A percentile compares a stretch with the other conserved stretches of the same genome.
Evolutionary conservation across 2,329 filamentous ascomycete genomes (phyloP).

Genomic region (Cladosporium austrohemisphaericum): DNA sequence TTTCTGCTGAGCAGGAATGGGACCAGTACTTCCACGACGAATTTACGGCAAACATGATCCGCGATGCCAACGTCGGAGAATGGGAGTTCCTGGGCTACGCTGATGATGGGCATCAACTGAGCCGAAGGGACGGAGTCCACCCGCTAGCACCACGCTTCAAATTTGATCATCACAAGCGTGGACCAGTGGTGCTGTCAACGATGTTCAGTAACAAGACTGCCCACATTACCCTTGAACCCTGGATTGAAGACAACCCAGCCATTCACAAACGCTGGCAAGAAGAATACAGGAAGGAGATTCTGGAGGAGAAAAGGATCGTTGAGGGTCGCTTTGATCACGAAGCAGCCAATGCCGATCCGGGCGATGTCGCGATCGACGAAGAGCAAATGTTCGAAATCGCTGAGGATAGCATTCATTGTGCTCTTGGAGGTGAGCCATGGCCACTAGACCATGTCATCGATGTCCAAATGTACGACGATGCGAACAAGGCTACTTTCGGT

Average conservation of each 20-base stretch:
- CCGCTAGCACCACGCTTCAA: background rate
- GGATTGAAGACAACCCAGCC: background rate
- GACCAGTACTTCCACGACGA: background rate
- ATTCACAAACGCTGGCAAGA: background rate
- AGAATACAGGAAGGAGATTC: background rate
- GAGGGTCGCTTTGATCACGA: background rate
- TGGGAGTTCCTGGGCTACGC: background rate
- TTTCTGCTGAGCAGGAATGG: background rate
- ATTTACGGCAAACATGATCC: background rate
- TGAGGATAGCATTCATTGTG: background rate
- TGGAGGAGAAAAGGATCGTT: background rate
- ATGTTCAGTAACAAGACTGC: background rate
- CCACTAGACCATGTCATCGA: conserved; percentile 19
- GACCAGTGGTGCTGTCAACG: background rate
- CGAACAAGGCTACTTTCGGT: conserved; percentile 16
- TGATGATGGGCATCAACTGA: background rate
- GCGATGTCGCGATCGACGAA: background rate
- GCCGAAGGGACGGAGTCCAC: background rate
- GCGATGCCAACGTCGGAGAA: background rate
- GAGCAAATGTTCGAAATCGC: background rate
- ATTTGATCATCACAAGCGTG: background rate
- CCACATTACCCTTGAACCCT: background rate
- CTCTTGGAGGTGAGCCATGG: conserved; percentile 13
- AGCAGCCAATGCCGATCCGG: background rate
- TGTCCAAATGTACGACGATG: conserved; percentile 16